Evolutionary conservation across 495 filamentous ascomycete genomes (phyloP).

Genomic region (Articulospora tetracladia): DNA sequence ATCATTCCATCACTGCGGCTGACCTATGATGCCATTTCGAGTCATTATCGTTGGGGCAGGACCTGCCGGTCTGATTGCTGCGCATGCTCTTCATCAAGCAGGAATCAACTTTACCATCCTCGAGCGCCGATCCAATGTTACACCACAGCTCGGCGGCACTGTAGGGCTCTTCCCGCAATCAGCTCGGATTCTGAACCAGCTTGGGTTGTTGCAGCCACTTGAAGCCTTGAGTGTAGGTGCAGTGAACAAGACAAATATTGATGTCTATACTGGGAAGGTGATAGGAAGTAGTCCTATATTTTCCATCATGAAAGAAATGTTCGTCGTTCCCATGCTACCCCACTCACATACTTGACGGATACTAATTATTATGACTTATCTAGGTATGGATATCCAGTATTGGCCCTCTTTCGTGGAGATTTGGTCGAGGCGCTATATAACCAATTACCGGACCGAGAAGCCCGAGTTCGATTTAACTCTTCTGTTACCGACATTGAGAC

Average conservation of each 20-base stretch:
- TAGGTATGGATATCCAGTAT: slow-evolving; percentile 4
- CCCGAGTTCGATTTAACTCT: slow-evolving; percentile 6
- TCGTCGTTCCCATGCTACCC: neutral
- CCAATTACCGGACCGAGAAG: slow-evolving; percentile 2
- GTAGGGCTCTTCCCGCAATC: slow-evolving; percentile 6
- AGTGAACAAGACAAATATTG: slow-evolving; percentile 5
- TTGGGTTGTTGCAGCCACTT: slow-evolving; percentile 2
- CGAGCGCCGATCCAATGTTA: slow-evolving; percentile 4
- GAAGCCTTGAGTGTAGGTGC: slow-evolving; percentile 5
- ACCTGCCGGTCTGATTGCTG: neutral
- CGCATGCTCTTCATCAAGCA: slow-evolving; percentile 7
- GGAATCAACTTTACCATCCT: slow-evolving; percentile 1
- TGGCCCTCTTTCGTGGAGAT: neutral
- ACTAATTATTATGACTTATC: neutral
- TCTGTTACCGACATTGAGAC: slow-evolving; percentile 2
- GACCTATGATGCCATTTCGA: slow-evolving; percentile 3
- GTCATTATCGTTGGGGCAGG: slow-evolving; percentile 4
- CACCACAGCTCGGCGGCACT: slow-evolving; percentile 3
- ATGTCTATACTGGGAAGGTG: neutral
- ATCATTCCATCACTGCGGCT: slow-evolving; percentile 4
- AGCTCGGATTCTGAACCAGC: slow-evolving; percentile 6
- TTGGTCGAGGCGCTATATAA: slow-evolving; percentile 1
- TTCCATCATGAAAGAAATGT: slow-evolving; percentile 1
- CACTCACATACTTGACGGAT: slow-evolving; percentile 1
- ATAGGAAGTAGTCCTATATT: slow-evolving; percentile 4